Evolutionary conservation across 306 rosid species (phyloP), one percentile per base, ranked within the genome.

Genomic region (Macrotyloma uniflorum): DNA sequence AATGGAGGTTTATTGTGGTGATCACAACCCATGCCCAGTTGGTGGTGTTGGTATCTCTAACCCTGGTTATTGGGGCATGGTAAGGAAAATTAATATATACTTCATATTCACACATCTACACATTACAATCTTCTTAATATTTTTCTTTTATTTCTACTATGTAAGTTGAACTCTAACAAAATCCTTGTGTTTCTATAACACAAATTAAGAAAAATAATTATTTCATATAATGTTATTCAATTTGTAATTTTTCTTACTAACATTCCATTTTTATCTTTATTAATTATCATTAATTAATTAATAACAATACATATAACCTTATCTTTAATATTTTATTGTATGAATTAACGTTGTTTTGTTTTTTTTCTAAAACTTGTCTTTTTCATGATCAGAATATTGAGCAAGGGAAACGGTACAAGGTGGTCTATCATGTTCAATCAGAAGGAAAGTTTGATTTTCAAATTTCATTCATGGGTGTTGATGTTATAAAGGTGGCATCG

Each of bases 1-100:
- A 72, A 70, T 91, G 89, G 90, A 87, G 49, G 97, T 93, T 84
- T 83, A 88, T 43, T 93, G 96, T 81, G 93, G 88, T 35, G 71
- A 9, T 75, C 85, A 74, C 61, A 49, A 2, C 8, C 55, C 22
- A 46, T 93, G 98, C 75, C 97, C 95, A 13, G 6, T 53, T 54
- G 91, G 71, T 16, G 98, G 93, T 4, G 97, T 91, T 80, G 97
- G 95, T 45, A 74, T 93, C 50, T 90, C 87, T 82, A 91, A 93
- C 80, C 98, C 95, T 26, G 97, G 97, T 36, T 93, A 61, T 15
- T 61, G 67, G 67, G 42, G 42, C 6, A 61, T 61, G 67, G 67
- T 61, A 82, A 79, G 67, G 33, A 57, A 62, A 1, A 54, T 70
- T 42, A 8, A 33, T 24, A 20, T 1, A 57, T 24, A 6, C 8